Conservation (phyloP, 2,329 filamentous ascomycete genomes). For the Colletotrichum gigasporum region DNA sequence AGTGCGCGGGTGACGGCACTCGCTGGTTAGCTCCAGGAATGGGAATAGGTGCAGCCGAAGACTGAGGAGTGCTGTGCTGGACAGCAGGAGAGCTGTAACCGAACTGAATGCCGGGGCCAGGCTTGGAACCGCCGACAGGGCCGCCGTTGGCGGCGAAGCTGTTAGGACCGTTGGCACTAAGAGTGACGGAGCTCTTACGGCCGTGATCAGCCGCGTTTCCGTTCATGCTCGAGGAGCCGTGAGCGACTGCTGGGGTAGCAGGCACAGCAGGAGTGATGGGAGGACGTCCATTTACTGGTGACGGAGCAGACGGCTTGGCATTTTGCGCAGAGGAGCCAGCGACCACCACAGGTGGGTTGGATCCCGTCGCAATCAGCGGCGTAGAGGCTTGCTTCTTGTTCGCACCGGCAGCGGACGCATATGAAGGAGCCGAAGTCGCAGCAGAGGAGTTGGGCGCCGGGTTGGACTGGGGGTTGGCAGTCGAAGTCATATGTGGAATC, state of each 20-base stretch:
- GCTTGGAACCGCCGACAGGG: slow-evolving; percentile 64
- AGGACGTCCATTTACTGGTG: slow-evolving; percentile 86
- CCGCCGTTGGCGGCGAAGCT: slow-evolving; percentile 83
- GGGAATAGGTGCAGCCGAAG: slow-evolving; percentile 63
- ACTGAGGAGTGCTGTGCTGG: slow-evolving; percentile 73
- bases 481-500: slow-evolving; percentile 67
- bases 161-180: slow-evolving; percentile 82
- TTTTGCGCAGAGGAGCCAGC: slow-evolving; percentile 61
- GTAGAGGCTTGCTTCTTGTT: slow-evolving; percentile 70
- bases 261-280: slow-evolving; percentile 76
- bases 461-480: slow-evolving; percentile 63
- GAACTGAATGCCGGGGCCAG: slow-evolving; percentile 78
- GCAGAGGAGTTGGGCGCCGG: slow-evolving; percentile 66
- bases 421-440: slow-evolving; percentile 68
- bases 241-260: slow-evolving; percentile 68
- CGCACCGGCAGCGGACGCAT: slow-evolving; percentile 73
- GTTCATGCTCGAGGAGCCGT: slow-evolving; percentile 72
- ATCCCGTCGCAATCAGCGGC: slow-evolving; percentile 69
- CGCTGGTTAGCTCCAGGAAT: slow-evolving; percentile 73
- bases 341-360: slow-evolving; percentile 64
- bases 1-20: slow-evolving; percentile 84
- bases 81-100: slow-evolving; percentile 79
- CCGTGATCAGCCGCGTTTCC: slow-evolving; percentile 76
- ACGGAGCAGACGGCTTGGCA: slow-evolving; percentile 73
- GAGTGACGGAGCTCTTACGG: slow-evolving; percentile 90